Evolutionary conservation across 2,329 filamentous ascomycete species (phyloP), one percentile per base, ranked within the genome.

Genomic region (Alternaria sp.): DNA sequence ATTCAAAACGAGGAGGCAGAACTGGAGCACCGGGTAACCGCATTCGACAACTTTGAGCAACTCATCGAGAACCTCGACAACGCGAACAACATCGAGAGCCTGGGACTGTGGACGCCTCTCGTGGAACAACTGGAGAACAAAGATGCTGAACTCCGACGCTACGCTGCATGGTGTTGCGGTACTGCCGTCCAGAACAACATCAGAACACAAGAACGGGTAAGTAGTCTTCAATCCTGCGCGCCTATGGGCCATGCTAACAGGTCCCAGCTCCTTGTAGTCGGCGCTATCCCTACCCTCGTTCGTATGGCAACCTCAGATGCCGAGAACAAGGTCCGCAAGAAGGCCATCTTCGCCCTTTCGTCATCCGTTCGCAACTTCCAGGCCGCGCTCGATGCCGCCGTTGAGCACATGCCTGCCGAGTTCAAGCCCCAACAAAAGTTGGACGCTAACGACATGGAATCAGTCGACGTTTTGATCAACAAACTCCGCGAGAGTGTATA

Each of bases 141-240:
- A 11, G 90, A 95, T 73, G 76, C 84, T 6, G 91, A 95, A 64
- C 83, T 97, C 73, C 85, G 94, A 65, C 88, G 85, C 71, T 93
- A 93, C 87, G 94, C 94, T 3, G 93, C 93, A n/a, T 97, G 93
- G 92, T 97, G 93, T 81, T 83, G 95, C 59, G 93, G 92, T 51
- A 97, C 94, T 6, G 94, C 95, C 9, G 95, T 99, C 61, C 94
- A 98, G 84, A 99, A 99, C 82, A 98, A 99, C 79, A 85, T 87
- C 69, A 90, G 90, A 76, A 89, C 88, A 51, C 95, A 99, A 81
- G 92, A 95, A 81, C 87, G 87, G 73, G 83, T 85, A 78, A 69
- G 81, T 70, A 16, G 7, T 18, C 49, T 8, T 44, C 14, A 18
- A n/a, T 11, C 11, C 18, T 20, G 38, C 41, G 12, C 41, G 12